These are phyloP conservation scores for Trichophyton schoenleinii DNA, from an alignment of 2,329 filamentous ascomycete genomes.

Conservation along the genomic window DNA sequence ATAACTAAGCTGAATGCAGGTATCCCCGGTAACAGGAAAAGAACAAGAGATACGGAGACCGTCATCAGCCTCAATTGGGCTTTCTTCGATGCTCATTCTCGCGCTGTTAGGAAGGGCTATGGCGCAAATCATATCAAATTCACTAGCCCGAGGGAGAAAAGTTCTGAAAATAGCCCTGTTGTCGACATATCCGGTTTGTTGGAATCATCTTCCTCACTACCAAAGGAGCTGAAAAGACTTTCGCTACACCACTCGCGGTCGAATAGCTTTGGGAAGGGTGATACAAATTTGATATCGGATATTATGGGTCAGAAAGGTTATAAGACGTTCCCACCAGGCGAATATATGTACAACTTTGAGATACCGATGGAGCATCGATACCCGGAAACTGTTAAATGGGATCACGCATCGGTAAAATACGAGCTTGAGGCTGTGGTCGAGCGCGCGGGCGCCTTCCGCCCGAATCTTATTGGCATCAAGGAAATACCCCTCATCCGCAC, in stretches of 20 bases:
- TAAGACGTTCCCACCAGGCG: conserved; percentile 67
- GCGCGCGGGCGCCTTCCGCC: conserved; percentile 76
- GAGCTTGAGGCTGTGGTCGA: conserved; percentile 76
- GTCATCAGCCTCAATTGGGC: conserved; percentile 79
- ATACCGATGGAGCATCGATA: conserved; percentile 65
- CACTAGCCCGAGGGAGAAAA: conserved; percentile 27
- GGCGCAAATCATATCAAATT: conserved; percentile 52
- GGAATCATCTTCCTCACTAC: conserved; percentile 27
- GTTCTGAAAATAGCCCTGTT: conserved; percentile 17
- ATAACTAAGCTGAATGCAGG: conserved; percentile 32
- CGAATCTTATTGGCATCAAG: conserved; percentile 69
- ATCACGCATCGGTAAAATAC: conserved; percentile 77
- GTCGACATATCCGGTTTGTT: conserved; percentile 31
- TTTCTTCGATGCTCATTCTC: conserved; percentile 68
- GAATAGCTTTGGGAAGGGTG: conserved; percentile 72
- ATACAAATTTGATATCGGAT: conserved; percentile 44
- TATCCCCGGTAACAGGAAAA: conserved; percentile 60
- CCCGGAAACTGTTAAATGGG: conserved; percentile 74
- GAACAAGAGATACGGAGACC: conserved; percentile 73
- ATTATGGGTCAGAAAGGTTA: conserved; percentile 65
- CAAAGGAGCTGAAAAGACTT: conserved; percentile 49
- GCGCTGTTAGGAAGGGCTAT: conserved; percentile 46
- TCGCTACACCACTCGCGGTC: conserved; percentile 66
- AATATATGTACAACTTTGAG: conserved; percentile 68
- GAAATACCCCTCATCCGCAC: conserved; percentile 76